Evolutionary conservation across 2,329 filamentous ascomycete genomes (phyloP).

Genomic region (Cytospora mali): DNA sequence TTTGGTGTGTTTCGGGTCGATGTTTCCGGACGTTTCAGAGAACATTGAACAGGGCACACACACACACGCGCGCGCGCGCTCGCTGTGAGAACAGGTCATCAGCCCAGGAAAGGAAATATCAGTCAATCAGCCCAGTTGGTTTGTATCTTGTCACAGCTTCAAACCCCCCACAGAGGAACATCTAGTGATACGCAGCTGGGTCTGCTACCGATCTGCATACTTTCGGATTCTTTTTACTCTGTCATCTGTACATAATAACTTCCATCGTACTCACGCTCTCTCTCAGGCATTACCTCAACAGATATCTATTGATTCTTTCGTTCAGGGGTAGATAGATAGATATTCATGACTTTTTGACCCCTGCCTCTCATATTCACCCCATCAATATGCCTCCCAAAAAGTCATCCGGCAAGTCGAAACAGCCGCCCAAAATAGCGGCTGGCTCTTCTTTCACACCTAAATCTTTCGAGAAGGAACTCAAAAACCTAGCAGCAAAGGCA

Average conservation of each 20-base stretch:
- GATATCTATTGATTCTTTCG: background rate
- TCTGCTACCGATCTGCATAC: background rate
- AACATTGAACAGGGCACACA: background rate
- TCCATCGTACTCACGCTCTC: background rate
- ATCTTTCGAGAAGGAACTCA: slow-evolving; percentile 57
- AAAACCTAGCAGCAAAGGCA: slow-evolving; percentile 51
- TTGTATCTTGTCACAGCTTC: background rate
- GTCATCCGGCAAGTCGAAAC: slow-evolving; percentile 32
- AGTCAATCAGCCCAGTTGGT: no score
- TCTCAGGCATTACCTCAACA: no score
- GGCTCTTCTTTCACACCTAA: slow-evolving; percentile 50
- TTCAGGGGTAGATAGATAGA: background rate
- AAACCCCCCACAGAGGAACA: background rate
- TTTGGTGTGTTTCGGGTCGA: background rate
- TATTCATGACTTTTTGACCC: background rate
- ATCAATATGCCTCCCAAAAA: slow-evolving; percentile 36
- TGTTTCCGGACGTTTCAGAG: slow-evolving; percentile 12
- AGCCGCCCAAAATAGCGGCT: slow-evolving; percentile 33
- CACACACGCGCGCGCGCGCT: no score
- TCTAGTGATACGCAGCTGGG: slow-evolving; percentile 14
- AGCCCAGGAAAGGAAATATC: slow-evolving; percentile 1
- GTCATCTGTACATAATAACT: background rate
- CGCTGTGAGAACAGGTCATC: slow-evolving; percentile 3
- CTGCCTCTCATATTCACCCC: background rate
- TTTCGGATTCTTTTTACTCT: background rate